phyloP scores from a whole-genome alignment of 805 yeast genomes.

The Metschnikowia santaceciliae region DNA sequence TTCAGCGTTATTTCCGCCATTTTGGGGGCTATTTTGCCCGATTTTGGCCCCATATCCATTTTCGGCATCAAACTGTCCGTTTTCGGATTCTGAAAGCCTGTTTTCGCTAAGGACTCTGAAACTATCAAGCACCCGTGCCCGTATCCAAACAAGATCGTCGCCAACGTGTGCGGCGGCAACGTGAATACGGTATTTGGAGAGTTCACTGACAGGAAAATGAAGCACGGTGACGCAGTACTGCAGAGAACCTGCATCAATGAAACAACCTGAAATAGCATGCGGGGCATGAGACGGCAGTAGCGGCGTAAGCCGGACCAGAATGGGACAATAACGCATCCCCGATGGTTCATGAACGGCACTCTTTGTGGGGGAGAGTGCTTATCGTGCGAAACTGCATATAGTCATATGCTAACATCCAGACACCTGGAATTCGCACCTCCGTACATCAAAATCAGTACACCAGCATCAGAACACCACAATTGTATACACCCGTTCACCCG shows the following conservation, averaged over 20 bases:
- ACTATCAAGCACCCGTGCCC: background rate
- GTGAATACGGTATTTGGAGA: constrained; percentile 3
- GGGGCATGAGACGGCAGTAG: background rate
- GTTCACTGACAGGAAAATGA: constrained; percentile 4
- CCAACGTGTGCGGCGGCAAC: constrained; percentile 8
- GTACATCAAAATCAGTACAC: too few relatives aligned
- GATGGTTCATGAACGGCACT: too few relatives aligned
- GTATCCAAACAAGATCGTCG: constrained; percentile 8
- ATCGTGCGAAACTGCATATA: too few relatives aligned
- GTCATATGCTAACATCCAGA: too few relatives aligned
- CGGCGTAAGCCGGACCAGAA: constrained; percentile 9
- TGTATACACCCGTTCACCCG: background rate
- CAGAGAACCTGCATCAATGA: background rate
- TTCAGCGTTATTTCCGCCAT: background rate
- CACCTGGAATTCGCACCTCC: too few relatives aligned
- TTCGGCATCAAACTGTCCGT: background rate
- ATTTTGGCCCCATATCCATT: background rate
- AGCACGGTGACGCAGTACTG: constrained; percentile 5
- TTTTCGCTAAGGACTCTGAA: background rate
- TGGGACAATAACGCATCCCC: constrained; percentile 10
- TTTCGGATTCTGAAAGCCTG: background rate
- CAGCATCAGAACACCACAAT: too few relatives aligned
- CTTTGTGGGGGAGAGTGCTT: too few relatives aligned
- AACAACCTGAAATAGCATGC: constrained; percentile 7
- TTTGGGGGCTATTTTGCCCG: background rate